A percentile compares a stretch with the other conserved stretches of the same genome.
Evolutionary conservation across 2,329 filamentous ascomycete species (phyloP).

Genomic region (Xylaria sp.): DNA sequence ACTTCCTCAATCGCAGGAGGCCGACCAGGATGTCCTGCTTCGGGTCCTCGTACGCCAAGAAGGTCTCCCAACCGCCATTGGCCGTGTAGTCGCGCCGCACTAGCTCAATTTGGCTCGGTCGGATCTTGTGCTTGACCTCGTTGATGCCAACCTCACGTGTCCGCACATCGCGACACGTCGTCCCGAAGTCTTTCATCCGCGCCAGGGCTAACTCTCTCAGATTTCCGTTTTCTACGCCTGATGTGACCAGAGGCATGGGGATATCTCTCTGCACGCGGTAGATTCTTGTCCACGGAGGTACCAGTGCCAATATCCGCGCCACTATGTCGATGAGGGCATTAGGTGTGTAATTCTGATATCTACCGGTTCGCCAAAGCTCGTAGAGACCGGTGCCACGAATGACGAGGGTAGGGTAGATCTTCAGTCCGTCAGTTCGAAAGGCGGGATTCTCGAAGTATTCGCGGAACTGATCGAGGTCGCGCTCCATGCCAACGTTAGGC

Average conservation of each 20-base stretch:
- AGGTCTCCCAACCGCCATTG: constrained; percentile 98
- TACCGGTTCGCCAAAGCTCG: constrained; percentile 94
- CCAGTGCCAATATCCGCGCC: constrained; percentile 91
- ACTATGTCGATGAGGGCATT: constrained; percentile 96
- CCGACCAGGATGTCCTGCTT: constrained; percentile 98
- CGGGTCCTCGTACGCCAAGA: constrained; percentile 96
- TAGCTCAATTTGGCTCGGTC: constrained; percentile 94
- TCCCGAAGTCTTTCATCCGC: constrained; percentile 99
- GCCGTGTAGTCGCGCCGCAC: constrained; percentile 93
- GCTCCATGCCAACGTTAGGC: constrained; percentile 98
- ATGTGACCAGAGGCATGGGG: constrained; percentile 99
- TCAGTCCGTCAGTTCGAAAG: constrained; percentile 95
- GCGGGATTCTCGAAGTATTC: constrained; percentile 98
- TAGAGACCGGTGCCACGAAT: constrained; percentile 97
- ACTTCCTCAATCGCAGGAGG: constrained; percentile 87
- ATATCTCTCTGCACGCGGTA: constrained; percentile 99
- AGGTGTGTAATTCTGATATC: constrained; percentile 98
- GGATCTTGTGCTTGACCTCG: constrained; percentile 98
- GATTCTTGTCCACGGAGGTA: constrained; percentile 97
- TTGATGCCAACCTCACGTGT: constrained; percentile 98
- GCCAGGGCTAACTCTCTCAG: constrained; percentile 90
- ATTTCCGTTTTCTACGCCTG: constrained; percentile 97
- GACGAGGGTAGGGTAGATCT: constrained; percentile 97
- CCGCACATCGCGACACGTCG: constrained; percentile 93
- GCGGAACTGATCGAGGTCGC: constrained; percentile 94